These are phyloP conservation scores for Houttuynia cordata DNA, from an alignment of 164 flowering plant species.

Conservation along the genomic window DNA sequence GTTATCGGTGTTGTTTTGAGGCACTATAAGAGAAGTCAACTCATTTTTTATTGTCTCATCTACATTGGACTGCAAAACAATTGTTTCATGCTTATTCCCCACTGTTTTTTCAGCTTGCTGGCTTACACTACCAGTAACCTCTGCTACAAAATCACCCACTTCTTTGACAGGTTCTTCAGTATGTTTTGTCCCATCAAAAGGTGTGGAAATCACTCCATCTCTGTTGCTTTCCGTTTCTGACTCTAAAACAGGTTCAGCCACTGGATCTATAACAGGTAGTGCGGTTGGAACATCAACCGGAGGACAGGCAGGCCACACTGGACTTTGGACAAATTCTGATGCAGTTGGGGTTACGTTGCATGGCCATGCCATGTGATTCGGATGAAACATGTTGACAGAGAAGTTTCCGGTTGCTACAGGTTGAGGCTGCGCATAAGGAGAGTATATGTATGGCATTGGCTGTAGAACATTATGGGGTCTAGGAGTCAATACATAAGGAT, in stretches of 20 bases:
- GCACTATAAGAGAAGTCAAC: neutral
- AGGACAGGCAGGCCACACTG: slow-evolving; percentile 75
- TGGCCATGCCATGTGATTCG: slow-evolving; percentile 71
- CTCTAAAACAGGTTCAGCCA: slow-evolving; percentile 30
- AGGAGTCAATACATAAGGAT: slow-evolving; percentile 75
- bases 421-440: slow-evolving; percentile 63
- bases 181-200: slow-evolving; percentile 33
- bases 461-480: slow-evolving; percentile 76
- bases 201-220: slow-evolving; percentile 23
- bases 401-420: slow-evolving; percentile 40
- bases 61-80: slow-evolving; percentile 11
- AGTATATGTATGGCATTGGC: slow-evolving; percentile 67
- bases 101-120: slow-evolving; percentile 15
- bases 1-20: neutral
- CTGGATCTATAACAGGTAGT: slow-evolving; percentile 45
- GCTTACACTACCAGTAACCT: slow-evolving; percentile 20
- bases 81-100: slow-evolving; percentile 26
- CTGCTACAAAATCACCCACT: slow-evolving; percentile 18
- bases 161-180: slow-evolving; percentile 34
- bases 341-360: slow-evolving; percentile 49
- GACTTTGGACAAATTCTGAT: slow-evolving; percentile 50
- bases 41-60: slow-evolving; percentile 20
- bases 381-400: slow-evolving; percentile 54
- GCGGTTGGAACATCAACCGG: slow-evolving; percentile 55
- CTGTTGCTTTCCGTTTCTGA: slow-evolving; percentile 21